Conservation (phyloP, 2,329 filamentous ascomycete genomes). For the Paraphaeosphaeria sporulosa region DNA sequence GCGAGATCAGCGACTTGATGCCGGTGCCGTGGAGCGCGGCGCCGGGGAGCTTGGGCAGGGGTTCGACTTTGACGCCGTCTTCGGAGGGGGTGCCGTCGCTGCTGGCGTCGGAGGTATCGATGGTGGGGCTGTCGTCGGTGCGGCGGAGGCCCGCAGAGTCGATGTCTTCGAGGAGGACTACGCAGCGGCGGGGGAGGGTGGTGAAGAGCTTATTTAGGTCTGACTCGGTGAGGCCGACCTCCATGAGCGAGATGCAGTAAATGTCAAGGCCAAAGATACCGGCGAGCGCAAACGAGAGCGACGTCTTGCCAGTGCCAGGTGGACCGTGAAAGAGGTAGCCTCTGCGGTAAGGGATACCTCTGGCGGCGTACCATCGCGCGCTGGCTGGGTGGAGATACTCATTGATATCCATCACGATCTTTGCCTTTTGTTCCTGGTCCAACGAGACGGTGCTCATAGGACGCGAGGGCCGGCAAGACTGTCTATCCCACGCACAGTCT, state of each 20-base stretch:
- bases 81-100: conserved; percentile 19
- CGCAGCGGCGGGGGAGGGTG: conserved; percentile 53
- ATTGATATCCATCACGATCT: conserved; percentile 75
- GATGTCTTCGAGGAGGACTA: conserved; percentile 58
- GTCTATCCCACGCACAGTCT: conserved; percentile 51
- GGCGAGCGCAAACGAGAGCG: conserved; percentile 51
- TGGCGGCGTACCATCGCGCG: conserved; percentile 81
- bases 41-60: conserved; percentile 19
- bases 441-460: conserved; percentile 80
- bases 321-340: conserved; percentile 85
- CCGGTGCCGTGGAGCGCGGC: conserved; percentile 9
- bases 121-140: conserved; percentile 33
- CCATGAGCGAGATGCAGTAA: conserved; percentile 59
- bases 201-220: conserved; percentile 60
- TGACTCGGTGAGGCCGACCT: conserved; percentile 76
- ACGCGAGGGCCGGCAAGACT: conserved; percentile 66
- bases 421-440: conserved; percentile 70
- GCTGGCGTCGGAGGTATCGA: conserved; percentile 7
- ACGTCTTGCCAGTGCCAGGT: conserved; percentile 79
- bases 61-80: conserved; percentile 25
- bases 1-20: conserved; percentile 65
- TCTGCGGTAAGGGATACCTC: conserved; percentile 81
- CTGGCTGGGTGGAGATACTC: conserved; percentile 78
- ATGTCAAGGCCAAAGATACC: conserved; percentile 58
- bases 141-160: conserved; percentile 56